Base-by-base conservation (phyloP, 2,329 filamentous ascomycete species). In the Furcasterigmium furcatum region DNA sequence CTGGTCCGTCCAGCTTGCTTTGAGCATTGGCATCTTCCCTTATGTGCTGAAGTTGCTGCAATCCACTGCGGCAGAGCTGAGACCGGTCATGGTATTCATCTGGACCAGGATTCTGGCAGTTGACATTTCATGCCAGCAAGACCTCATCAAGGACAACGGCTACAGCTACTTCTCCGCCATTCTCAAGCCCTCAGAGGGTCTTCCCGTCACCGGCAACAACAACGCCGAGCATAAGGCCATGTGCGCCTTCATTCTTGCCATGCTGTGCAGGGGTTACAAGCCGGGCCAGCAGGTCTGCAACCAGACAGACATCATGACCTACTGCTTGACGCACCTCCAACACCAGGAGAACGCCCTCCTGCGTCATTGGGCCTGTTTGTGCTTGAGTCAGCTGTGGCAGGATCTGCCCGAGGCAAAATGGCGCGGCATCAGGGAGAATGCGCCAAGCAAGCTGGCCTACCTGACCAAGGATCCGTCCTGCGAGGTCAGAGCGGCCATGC, bases 21-120 rank as follows among this genome's bases (percentile, higher is more conserved):
- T 99, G 14, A 96, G 91, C 65, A 99, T 99, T 50, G 94, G 94
- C 20, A 99, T 99, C 51, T 99, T 99, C 65, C 94, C 94, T 1
- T 99, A 99, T 61, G 94, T 99, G n/a, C 73, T 99, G 27, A 99
- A 99, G 67, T 75, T 99, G 21, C 73, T 99, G 16, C 94, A 99
- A 64, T 97, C 94, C 5, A 92, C 95, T 39, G 94, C 94, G 0
- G 81, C 90, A 39, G 94, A 99, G 65, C 71, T 99, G 50, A 97
- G 97, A 61, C 92, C 94, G 0, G 91, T 97, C 49, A 97, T 99
- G 94, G 91, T 99, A 5, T 99, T 97, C 65, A 99, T 99, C 52
- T 99, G 94, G 94, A 91, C 94, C 6, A 82, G 94, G 41, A 90
- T 99, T 36, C 81, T 99, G 52, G 94, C 94, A 8, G 94, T 99